Conservation (phyloP, 495 filamentous ascomycete species). For the Hyaloscypha variabilis region DNA sequence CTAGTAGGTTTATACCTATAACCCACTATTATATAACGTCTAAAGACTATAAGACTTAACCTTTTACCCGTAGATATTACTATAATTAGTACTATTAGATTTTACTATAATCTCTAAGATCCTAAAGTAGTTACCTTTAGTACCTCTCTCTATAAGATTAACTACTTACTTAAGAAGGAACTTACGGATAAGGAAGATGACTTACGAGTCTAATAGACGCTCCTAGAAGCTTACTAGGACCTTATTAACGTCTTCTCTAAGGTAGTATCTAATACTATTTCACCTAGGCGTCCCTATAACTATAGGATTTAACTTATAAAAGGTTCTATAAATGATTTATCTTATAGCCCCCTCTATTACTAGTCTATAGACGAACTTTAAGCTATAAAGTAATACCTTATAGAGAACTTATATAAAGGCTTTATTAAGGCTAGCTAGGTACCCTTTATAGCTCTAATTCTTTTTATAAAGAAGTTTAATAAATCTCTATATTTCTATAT, state of each 20-base stretch:
- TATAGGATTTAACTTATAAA: too few relatives aligned
- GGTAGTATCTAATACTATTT: constrained; percentile 5
- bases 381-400: too few relatives aligned
- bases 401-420: too few relatives aligned
- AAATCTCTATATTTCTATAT: constrained; percentile 47
- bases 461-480: constrained; percentile 12
- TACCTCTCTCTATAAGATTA: constrained; percentile 4
- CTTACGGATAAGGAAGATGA: not conserved
- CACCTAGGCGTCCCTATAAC: too few relatives aligned
- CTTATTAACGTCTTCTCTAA: constrained; percentile 4
- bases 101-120: too few relatives aligned
- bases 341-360: not conserved
- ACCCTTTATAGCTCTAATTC: constrained; percentile 6
- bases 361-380: too few relatives aligned
- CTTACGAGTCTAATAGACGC: not conserved
- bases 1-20: too few relatives aligned
- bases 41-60: too few relatives aligned
- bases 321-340: not conserved
- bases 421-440: too few relatives aligned
- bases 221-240: not conserved
- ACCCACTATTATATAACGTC: too few relatives aligned
- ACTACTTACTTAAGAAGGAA: not conserved
- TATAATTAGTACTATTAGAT: too few relatives aligned
- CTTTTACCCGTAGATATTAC: too few relatives aligned
- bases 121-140: not conserved